Evolutionary conservation across 169 alveolate species (phyloP), one percentile per base, ranked within the genome.

Genomic region (Cryptosporidium sp.): DNA sequence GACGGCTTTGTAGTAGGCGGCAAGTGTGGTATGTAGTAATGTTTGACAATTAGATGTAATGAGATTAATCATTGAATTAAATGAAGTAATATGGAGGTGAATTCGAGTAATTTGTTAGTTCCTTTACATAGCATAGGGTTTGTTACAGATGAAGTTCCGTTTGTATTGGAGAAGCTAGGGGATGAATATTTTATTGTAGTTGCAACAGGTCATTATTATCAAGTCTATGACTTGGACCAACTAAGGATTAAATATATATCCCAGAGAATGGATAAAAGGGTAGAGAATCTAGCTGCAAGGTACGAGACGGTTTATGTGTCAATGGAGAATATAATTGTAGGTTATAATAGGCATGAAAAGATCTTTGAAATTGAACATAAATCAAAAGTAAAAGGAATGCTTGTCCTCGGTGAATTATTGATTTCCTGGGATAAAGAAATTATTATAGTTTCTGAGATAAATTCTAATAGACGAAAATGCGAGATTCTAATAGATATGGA

Each of bases 151-250:
- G 75, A 80, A 18, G 62, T 59, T 21, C 80, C 74, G 3, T 80
- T 80, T 80, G 51, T 31, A 31, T 31, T 80, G 48, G 89, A 80
- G 67, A 80, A 80, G 68, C n/a, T 80, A 23, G 89, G 89, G 3
- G 75, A 59, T 48, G 89, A 80, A 48, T 80, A 80, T 37, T 80
- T 80, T 65, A 65, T 80, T 26, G 68, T 62, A 4, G 89, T 62
- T 9, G 67, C 80, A 45, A 65, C 75, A 26, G 89, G 89, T 26
- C 29, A 80, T 35, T 62, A 80, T 23, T 80, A 80, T 35, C 89
- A 80, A 48, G 89, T 80, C 0, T 80, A 80, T 39, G 89, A 80
- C 41, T 50, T 80, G 41, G 89, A 80, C 75, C 89, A 80, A 10
- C 45, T 80, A 23, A 58, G 89, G 26, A 80, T 80, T 18, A 80